phyloP scores from a whole-genome alignment of 139 green algal species.

The Picochlorum sp. region DNA sequence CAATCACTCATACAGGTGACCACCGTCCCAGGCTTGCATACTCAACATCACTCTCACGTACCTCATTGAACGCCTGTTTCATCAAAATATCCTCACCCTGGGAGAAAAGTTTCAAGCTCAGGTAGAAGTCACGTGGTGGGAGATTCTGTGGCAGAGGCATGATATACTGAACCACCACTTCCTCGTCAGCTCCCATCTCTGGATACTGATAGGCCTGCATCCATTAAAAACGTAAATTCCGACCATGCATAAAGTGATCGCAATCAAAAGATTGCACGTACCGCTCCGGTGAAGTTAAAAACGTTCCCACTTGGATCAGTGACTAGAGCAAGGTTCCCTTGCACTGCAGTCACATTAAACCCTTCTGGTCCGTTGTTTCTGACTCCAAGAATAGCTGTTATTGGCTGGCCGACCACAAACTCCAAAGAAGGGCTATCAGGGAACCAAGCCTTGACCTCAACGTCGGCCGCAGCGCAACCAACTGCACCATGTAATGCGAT shows the following conservation, averaged over 20 bases:
- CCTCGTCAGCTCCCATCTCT: constrained; percentile 7
- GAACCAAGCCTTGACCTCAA: constrained; percentile 25
- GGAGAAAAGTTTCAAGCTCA: constrained; percentile 6
- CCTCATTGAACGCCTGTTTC: constrained; percentile 2
- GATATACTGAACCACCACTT: constrained; percentile 27
- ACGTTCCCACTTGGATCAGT: constrained; percentile 21
- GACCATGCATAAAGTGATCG: neutral
- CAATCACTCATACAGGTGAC: neutral
- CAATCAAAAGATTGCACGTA: neutral
- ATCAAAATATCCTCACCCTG: neutral
- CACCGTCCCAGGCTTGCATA: neutral
- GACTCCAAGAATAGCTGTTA: constrained; percentile 20
- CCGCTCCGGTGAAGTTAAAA: constrained; percentile 29
- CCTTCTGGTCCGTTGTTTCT: constrained; percentile 8
- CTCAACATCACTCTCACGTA: neutral
- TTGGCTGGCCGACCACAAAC: constrained; percentile 25
- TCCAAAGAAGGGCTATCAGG: constrained; percentile 28
- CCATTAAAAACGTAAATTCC: neutral
- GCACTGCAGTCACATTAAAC: constrained; percentile 17
- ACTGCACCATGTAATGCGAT: neutral
- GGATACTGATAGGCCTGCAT: neutral
- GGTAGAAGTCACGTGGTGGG: constrained; percentile 27
- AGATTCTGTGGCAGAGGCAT: constrained; percentile 24
- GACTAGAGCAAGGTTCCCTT: constrained; percentile 17
- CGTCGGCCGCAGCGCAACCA: constrained; percentile 4